Percentiles rank a stretch among this genome's conserved stretches.
Evolutionary conservation across 495 filamentous ascomycete species (phyloP).

Genomic region (Tuber brumale): DNA sequence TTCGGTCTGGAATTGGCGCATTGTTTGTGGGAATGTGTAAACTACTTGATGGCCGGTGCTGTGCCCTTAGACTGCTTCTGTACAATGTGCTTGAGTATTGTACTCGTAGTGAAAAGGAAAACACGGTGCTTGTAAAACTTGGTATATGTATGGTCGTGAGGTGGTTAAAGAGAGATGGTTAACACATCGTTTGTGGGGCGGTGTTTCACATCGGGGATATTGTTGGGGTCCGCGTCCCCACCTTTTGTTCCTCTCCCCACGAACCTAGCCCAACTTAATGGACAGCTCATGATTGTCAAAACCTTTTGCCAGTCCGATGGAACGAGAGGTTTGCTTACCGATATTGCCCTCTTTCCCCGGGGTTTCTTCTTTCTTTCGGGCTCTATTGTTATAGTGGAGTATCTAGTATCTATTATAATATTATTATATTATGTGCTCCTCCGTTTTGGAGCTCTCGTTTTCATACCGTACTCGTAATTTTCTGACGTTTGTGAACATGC

Average conservation of each 20-base stretch:
- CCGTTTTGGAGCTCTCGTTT: no score
- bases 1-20: neutral
- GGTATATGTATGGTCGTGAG: neutral
- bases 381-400: neutral
- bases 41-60: neutral
- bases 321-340: neutral
- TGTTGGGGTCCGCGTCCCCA: no score
- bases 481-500: no score
- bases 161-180: neutral
- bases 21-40: neutral
- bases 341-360: neutral
- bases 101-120: neutral
- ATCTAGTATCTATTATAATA: no score
- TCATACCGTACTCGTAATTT: no score
- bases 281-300: neutral
- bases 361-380: neutral
- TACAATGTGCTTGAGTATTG: neutral
- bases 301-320: neutral
- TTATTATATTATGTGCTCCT: no score
- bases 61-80: neutral
- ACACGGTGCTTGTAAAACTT: neutral
- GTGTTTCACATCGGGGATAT: neutral
- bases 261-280: neutral
- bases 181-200: neutral
- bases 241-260: neutral